phyloP scores from a whole-genome alignment of 2,329 filamentous ascomycete genomes.

The Aspergillus felis region DNA sequence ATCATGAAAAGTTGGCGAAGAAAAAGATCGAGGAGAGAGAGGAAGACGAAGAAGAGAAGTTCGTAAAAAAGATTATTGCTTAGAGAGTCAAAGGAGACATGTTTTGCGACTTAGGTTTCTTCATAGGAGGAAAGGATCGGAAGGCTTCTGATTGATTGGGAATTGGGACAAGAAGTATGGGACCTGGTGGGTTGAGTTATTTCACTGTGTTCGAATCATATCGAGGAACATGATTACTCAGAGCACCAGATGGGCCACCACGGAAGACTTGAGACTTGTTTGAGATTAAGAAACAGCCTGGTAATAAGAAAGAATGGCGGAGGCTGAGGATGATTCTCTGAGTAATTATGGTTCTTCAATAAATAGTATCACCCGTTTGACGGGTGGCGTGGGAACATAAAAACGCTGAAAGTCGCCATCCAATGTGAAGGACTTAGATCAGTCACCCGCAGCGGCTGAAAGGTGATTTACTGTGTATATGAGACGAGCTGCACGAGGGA shows the following conservation, averaged over 20 bases:
- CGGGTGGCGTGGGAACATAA: background rate
- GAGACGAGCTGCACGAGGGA: background rate
- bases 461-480: background rate
- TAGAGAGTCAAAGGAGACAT: background rate
- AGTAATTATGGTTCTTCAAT: background rate
- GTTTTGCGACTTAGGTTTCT: background rate
- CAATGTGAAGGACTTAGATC: background rate
- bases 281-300: background rate
- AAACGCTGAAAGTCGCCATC: background rate
- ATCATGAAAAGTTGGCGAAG: background rate
- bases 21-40: conserved; percentile 1
- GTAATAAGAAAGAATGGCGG: background rate
- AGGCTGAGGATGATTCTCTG: background rate
- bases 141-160: background rate
- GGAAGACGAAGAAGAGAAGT: conserved; percentile 6
- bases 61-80: conserved; percentile 9
- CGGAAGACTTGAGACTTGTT: background rate
- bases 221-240: background rate
- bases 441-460: background rate
- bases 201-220: background rate
- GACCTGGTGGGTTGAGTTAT: background rate
- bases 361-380: background rate
- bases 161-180: background rate
- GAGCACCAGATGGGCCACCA: background rate
- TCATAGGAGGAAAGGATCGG: background rate